phyloP scores from a whole-genome alignment of 495 filamentous ascomycete genomes.

The Rostrohypoxylon terebratum region DNA sequence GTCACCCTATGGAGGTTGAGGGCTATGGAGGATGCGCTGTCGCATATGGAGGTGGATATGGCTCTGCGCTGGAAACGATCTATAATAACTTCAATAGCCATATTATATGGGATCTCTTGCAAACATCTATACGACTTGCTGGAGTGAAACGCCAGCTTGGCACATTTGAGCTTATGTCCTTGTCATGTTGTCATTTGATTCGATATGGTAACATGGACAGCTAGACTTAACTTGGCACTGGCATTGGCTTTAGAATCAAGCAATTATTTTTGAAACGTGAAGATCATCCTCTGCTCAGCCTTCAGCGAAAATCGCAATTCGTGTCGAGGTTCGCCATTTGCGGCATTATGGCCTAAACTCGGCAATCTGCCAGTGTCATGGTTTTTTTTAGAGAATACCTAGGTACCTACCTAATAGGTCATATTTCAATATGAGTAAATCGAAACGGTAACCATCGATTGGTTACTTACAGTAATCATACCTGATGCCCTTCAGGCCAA shows the following conservation, averaged over 20 bases:
- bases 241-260: background rate
- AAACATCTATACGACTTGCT: background rate
- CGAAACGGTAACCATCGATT: too few species aligned
- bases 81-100: background rate
- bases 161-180: background rate
- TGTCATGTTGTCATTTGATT: slow-evolving; percentile 1
- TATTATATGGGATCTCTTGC: background rate
- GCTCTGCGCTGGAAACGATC: background rate
- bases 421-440: too few species aligned
- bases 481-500: too few species aligned
- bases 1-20: background rate
- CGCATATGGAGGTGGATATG: background rate
- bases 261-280: background rate
- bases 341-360: too few species aligned
- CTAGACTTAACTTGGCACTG: background rate
- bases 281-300: too few species aligned
- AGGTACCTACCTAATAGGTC: too few species aligned
- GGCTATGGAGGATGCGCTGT: background rate
- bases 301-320: slow-evolving; percentile 13
- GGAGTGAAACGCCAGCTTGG: background rate
- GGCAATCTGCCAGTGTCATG: too few species aligned
- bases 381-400: too few species aligned
- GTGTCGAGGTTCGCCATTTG: background rate
- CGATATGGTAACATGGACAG: background rate
- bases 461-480: too few species aligned